Evolutionary conservation across 257 asterid species (phyloP).

Genomic region (Pogostemon cablin): DNA sequence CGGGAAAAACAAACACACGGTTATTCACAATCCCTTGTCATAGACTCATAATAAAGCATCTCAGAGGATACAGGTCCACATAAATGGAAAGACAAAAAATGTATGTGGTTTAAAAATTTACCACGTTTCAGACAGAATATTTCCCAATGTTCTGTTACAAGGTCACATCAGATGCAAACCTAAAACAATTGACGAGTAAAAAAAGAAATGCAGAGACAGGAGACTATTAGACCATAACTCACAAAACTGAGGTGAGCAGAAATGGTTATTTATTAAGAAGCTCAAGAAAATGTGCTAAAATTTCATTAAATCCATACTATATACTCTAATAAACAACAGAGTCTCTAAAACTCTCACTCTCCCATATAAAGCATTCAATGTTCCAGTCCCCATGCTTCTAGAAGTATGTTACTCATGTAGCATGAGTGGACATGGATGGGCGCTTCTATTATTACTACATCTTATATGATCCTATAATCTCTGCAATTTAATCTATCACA

Average conservation of each 20-base stretch:
- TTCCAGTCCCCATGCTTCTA: no score
- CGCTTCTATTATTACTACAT: no score
- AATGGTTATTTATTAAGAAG: not conserved
- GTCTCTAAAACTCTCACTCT: no score
- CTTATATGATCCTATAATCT: not conserved
- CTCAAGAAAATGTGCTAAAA: not conserved
- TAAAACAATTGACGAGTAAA: not conserved
- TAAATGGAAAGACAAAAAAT: not conserved
- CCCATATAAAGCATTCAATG: no score
- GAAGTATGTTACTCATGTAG: no score
- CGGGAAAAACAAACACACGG: constrained; percentile 26
- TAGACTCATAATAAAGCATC: not conserved
- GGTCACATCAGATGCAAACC: constrained; percentile 3
- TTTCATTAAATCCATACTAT: no score
- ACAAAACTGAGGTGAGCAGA: constrained; percentile 3
- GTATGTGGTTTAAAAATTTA: not conserved
- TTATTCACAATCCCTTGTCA: constrained; percentile 29
- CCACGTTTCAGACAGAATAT: not conserved
- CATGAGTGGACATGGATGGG: no score
- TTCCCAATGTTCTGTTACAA: not conserved
- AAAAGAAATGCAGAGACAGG: constrained; percentile 3
- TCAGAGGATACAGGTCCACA: constrained; percentile 16
- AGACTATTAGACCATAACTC: not conserved
- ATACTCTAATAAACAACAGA: no score
- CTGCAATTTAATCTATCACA: constrained; percentile 12